Evolutionary conservation across 2,329 filamentous ascomycete species (phyloP), one percentile per base, ranked within the genome.

Genomic region (Nigrograna mackinnonii): DNA sequence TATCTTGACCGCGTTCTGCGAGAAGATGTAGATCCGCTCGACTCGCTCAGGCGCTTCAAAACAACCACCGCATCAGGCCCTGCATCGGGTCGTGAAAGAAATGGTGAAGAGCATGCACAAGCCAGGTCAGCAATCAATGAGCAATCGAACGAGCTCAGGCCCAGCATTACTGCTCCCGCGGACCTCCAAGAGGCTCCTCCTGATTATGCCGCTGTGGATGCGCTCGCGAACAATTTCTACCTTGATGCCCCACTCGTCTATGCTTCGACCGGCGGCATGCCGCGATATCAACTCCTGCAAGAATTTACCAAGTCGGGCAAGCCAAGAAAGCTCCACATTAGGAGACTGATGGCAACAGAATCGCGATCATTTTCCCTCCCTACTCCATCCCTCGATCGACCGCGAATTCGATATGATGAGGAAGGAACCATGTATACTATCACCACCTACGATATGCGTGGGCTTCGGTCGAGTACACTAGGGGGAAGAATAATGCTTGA

Each of bases 221-320:
- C 46, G 4, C 46, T 49, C 17, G 51, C 48, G 6, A 41, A 30
- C 6, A 47, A 37, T 13, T 57, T 58, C 39, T 45, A 47, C 3
- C 43, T 60, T 14, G 28, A 44, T 7, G 47, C 31, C 3, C 43
- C 50, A 3, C 47, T 62, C 24, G 41, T 62, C 19, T 58, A 58
- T 35, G 41, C 52, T 6, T 53, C 47, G 22, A 55, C 49, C 17
- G 47, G 43, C 17, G 47, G 43, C 26, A 20, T 49, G 6, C 57
- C 58, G 6, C 40, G 52, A 19, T 62, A 61, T 39, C 58, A 62
- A 35, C 13, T 62, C 20, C 40, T 50, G 14, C 49, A 50, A 35
- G 46, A 53, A 1, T 44, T 49, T 22, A 46, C 46, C 6, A 37
- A 32, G 2, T 37, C 31, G 18, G 51, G 50, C 11, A 37, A 35